These are phyloP conservation scores for Fusarium sp. DNA, from an alignment of 2,329 filamentous ascomycete species.

Conservation along the genomic window DNA sequence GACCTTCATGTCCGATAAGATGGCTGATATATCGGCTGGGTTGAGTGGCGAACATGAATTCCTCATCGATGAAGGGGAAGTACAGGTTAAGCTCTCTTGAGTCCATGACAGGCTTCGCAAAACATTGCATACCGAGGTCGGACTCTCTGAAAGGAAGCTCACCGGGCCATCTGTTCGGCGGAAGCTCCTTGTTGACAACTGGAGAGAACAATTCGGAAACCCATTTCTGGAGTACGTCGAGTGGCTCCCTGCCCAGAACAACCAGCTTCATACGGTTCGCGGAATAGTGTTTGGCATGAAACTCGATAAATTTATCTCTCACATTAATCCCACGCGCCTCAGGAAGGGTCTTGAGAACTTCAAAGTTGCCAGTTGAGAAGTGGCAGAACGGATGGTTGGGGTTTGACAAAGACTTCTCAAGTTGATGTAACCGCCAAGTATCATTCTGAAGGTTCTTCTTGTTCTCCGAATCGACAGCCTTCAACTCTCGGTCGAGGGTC, in stretches of 20 bases:
- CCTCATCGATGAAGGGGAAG: slow-evolving; percentile 90
- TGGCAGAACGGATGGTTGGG: slow-evolving; percentile 90
- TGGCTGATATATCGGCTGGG: slow-evolving; percentile 90
- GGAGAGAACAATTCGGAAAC: slow-evolving; percentile 85
- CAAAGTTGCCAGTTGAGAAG: slow-evolving; percentile 91
- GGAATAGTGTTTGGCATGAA: slow-evolving; percentile 91
- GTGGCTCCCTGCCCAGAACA: slow-evolving; percentile 83
- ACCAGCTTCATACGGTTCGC: slow-evolving; percentile 95
- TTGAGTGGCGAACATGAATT: slow-evolving; percentile 82
- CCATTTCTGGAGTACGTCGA: slow-evolving; percentile 89
- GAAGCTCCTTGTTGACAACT: slow-evolving; percentile 85
- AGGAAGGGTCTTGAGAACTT: slow-evolving; percentile 87
- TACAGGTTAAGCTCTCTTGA: slow-evolving; percentile 82
- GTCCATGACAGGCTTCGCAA: slow-evolving; percentile 94
- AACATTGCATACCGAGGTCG: slow-evolving; percentile 77
- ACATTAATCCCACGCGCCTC: slow-evolving; percentile 86
- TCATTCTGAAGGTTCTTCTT: slow-evolving; percentile 98
- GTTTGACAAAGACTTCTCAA: slow-evolving; percentile 91
- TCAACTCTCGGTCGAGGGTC: slow-evolving; percentile 88
- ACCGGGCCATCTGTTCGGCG: slow-evolving; percentile 69
- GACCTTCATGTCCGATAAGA: slow-evolving; percentile 91
- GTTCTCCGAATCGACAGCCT: slow-evolving; percentile 94
- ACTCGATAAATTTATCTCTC: slow-evolving; percentile 91
- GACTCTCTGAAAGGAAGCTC: slow-evolving; percentile 65
- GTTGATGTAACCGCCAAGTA: slow-evolving; percentile 87